Evolutionary conservation across 164 flowering plant species (phyloP), one percentile per base, ranked within the genome.

Genomic region (Vitis labrusca): DNA sequence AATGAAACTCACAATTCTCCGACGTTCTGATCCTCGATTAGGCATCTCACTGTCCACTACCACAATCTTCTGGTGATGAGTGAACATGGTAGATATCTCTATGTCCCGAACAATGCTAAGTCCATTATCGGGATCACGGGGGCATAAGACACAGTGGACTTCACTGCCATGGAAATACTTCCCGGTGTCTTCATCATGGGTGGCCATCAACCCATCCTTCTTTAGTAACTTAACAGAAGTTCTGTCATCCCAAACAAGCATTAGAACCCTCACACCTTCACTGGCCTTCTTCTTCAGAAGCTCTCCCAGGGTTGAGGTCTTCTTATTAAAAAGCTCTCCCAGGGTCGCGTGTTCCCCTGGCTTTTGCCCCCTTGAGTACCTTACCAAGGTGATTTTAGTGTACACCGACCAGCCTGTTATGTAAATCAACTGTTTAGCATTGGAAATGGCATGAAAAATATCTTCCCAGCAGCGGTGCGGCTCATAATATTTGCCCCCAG

Each of bases 221-320:
- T 84, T 89, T 15, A 91, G 73, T 32, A 83, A 50, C 53, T 64
- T 67, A 14, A 86, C 83, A 8, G 97, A 91, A 37, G 92, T 89
- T 70, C 91, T 76, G 51, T 91, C 97, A 78, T 91, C 94, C 97
- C 97, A 91, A 62, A 91, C 90, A 55, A 91, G 92, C 91, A 91
- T 86, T 10, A 88, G 76, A 48, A 91, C 94, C n/a, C 81, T 79
- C 6, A 91, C 91, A 14, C 97, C 97, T 78, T 91, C 97, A 49
- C 72, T 75, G 4, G 97, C 97, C 68, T 85, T 89, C 76, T 80
- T 88, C 81, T 82, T 85, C 16, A 91, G 93, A 11, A 91, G 82
- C 65, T 91, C 89, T 1, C 97, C 97, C 2, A 91, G 83, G 9
- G 85, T 85, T 57, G 85, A 37, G 3, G 97, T 92, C 69, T 84